These are phyloP conservation scores for Ustilago bromivora DNA, from an alignment of 1,284 basidiomycete species.

Conservation along the genomic window DNA sequence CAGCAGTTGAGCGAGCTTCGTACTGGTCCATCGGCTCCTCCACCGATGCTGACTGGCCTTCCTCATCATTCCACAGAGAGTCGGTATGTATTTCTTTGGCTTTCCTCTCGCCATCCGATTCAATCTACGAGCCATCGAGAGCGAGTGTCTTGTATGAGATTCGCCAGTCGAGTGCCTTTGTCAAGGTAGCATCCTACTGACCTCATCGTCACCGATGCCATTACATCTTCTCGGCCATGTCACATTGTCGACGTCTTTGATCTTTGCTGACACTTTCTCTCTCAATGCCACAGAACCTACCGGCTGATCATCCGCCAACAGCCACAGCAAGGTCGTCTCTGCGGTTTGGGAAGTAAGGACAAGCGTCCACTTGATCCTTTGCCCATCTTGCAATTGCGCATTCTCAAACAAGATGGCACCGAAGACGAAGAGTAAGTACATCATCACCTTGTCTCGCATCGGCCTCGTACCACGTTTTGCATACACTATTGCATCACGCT, in stretches of 20 bases:
- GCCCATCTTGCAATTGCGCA: slow-evolving; percentile 54
- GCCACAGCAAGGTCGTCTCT: slow-evolving; percentile 50
- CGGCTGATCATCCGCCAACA: slow-evolving; percentile 50
- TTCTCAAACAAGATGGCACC: slow-evolving; percentile 31
- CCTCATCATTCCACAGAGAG: slow-evolving; percentile 23
- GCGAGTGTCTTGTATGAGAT: not conserved
- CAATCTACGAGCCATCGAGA: too few relatives aligned
- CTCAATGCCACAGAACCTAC: slow-evolving; percentile 26
- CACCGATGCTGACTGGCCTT: slow-evolving; percentile 32
- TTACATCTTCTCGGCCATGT: not conserved
- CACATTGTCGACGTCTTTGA: not conserved
- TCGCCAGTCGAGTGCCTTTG: not conserved
- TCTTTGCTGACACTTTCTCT: not conserved
- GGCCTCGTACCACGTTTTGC: too few relatives aligned
- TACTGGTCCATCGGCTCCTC: slow-evolving; percentile 25
- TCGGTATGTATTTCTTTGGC: slow-evolving; percentile 16
- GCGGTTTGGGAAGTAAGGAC: slow-evolving; percentile 56
- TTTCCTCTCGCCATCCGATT: not conserved
- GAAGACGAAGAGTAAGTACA: slow-evolving; percentile 53
- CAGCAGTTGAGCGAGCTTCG: slow-evolving; percentile 12
- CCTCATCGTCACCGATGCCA: not conserved
- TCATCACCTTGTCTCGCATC: not conserved
- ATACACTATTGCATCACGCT: too few relatives aligned
- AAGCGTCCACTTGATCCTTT: slow-evolving; percentile 55
- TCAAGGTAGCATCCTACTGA: not conserved